Percentiles rank a stretch among this genome's conserved stretches.
These are phyloP conservation scores for Apiospora malaysiana DNA, from an alignment of 2,329 filamentous ascomycete species.

Conservation along the genomic window DNA sequence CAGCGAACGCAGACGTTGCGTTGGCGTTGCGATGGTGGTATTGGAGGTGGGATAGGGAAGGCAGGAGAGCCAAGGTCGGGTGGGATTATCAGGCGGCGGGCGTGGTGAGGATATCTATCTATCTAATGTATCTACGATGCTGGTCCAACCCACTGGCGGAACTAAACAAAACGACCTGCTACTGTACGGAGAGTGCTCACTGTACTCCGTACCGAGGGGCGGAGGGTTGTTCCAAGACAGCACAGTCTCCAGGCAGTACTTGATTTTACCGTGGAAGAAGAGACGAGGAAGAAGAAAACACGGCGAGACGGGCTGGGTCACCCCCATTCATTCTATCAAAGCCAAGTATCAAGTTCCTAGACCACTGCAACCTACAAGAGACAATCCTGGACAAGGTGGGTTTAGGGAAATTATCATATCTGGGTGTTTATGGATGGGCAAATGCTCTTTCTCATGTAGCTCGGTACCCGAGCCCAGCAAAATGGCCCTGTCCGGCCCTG, in stretches of 20 bases:
- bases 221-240: not conserved
- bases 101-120: slow-evolving; percentile 15
- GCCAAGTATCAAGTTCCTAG: slow-evolving; percentile 21
- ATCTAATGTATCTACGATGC: slow-evolving; percentile 18
- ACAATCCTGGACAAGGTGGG: slow-evolving; percentile 20
- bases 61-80: slow-evolving; percentile 8
- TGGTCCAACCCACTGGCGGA: slow-evolving; percentile 8
- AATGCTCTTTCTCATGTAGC: slow-evolving; percentile 13
- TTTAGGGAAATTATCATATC: slow-evolving; percentile 23
- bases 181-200: no score
- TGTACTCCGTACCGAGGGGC: no score
- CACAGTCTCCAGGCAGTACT: not conserved
- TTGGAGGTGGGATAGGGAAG: slow-evolving; percentile 12
- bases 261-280: not conserved
- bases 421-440: slow-evolving; percentile 21
- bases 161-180: slow-evolving; percentile 8
- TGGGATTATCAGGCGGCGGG: slow-evolving; percentile 11
- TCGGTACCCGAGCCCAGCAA: slow-evolving; percentile 7
- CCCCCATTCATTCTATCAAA: slow-evolving; percentile 18
- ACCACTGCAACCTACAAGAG: slow-evolving; percentile 17
- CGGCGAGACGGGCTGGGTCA: slow-evolving; percentile 17
- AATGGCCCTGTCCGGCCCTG: not conserved
- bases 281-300: slow-evolving; percentile 16
- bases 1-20: slow-evolving; percentile 7
- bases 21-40: slow-evolving; percentile 19